Evolutionary conservation across 441 rosid species (phyloP), one percentile per base, ranked within the genome.

Genomic region (Adansonia grandidieri): DNA sequence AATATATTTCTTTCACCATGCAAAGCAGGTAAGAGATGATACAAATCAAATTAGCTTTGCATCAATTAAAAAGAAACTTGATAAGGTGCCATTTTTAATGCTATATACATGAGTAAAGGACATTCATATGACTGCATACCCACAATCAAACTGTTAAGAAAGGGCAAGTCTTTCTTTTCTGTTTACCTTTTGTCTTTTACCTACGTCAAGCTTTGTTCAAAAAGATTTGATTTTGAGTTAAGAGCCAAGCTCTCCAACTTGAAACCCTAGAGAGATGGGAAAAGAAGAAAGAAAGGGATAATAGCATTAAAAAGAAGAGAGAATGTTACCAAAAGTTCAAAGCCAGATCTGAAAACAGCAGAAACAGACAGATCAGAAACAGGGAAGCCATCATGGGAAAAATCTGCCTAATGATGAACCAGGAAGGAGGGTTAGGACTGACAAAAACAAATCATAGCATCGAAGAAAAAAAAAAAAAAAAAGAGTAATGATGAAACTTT

Each of bases 401-500:
- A 74, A 84, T 78, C 82, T 78, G 17, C 37, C 67, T 70, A 77
- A 77, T 87, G 74, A 84, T 83, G 75, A 80, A 81, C 61, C 56
- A 68, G 19, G 78, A 77, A 81, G 78, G 78, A 57, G 37, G 62
- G 77, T 76, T 61, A 14, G 72, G 70, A 62, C 86, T 78, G 89
- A 85, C 87, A 78, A 78, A 82, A 51, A 87, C 15, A 24, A 78
- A 88, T 90, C 84, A 78, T 86, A 78, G 78, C 88, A 80, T 79
- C 81, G n/a, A 64, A 57, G 76, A 76, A 19, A 9, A 51, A 74
- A 77, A 24, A 73, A 51, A 76, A 78, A 76, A 70, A 77, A 70
- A 70, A 32, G 71, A 9, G 92, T 88, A 87, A 93, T 93, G 90
- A 91, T 90, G 89, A 88, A 77, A 82, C 82, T 81, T 80, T 85